Evolutionary conservation across 2,329 filamentous ascomycete genomes (phyloP).

Genomic region (Paracoccidioides brasiliensis): DNA sequence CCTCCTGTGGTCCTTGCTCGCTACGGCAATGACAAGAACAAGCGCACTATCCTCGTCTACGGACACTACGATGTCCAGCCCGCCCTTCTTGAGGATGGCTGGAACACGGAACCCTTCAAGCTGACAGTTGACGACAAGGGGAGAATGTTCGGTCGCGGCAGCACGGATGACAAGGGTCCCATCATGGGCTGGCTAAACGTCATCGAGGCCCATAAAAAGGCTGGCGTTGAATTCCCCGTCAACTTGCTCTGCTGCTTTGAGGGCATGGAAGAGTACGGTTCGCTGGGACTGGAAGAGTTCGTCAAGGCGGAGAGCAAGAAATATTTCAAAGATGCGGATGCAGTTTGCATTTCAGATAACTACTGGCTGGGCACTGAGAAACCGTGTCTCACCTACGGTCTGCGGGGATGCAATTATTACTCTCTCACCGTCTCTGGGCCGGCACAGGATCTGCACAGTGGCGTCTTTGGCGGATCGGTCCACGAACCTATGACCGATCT

Average conservation of each 20-base stretch:
- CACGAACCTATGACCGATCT: slow-evolving; percentile 99
- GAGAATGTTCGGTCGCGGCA: slow-evolving; percentile 90
- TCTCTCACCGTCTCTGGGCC: slow-evolving; percentile 81
- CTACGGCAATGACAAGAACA: slow-evolving; percentile 83
- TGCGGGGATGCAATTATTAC: slow-evolving; percentile 98
- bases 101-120: slow-evolving; percentile 88
- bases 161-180: slow-evolving; percentile 95
- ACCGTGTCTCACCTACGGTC: slow-evolving; percentile 92
- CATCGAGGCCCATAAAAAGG: slow-evolving; percentile 94
- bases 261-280: slow-evolving; percentile 98
- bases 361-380: slow-evolving; percentile 99
- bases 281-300: slow-evolving; percentile 88
- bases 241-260: slow-evolving; percentile 99
- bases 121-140: slow-evolving; percentile 78
- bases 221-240: slow-evolving; percentile 85
- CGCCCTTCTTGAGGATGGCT: slow-evolving; percentile 82
- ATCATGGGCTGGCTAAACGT: slow-evolving; percentile 96
- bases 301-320: slow-evolving; percentile 83
- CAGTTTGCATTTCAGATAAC: slow-evolving; percentile 97
- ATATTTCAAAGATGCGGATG: slow-evolving; percentile 90
- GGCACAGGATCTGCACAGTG: slow-evolving; percentile 86
- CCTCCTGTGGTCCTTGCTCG: slow-evolving; percentile 85
- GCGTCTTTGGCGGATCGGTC: slow-evolving; percentile 89
- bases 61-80: slow-evolving; percentile 99
- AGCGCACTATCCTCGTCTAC: slow-evolving; percentile 91